Conservation (phyloP, 1,139 yeast species). For the Sugiyamaella japonica region DNA sequence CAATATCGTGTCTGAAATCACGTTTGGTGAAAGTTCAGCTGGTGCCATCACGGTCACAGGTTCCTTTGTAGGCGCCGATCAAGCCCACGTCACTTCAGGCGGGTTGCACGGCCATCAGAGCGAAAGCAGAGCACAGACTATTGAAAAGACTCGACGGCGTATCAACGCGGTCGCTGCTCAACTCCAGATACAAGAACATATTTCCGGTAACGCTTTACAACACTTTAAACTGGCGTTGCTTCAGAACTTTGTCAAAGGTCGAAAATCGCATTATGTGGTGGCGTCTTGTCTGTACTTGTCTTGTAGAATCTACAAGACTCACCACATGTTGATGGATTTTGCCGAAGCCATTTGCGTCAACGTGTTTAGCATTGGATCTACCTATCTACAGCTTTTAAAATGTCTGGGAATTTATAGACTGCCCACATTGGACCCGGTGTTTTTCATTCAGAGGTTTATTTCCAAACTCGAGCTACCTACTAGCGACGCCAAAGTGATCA, state of each 20-base stretch:
- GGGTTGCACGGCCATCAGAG: slow-evolving; percentile 53
- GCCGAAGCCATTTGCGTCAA: slow-evolving; percentile 86
- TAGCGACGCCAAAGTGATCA: slow-evolving; percentile 61
- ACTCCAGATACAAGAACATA: slow-evolving; percentile 75
- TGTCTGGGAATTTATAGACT: slow-evolving; percentile 69
- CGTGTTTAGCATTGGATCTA: slow-evolving; percentile 93
- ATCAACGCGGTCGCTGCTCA: slow-evolving; percentile 79
- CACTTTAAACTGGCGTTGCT: slow-evolving; percentile 87
- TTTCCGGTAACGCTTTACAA: slow-evolving; percentile 81
- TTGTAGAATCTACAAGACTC: slow-evolving; percentile 86
- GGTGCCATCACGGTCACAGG: slow-evolving; percentile 98
- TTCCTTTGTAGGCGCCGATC: slow-evolving; percentile 86
- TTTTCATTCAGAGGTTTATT: slow-evolving; percentile 91
- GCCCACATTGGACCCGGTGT: slow-evolving; percentile 91
- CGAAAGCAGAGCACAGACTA: slow-evolving; percentile 85
- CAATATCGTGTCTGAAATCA: slow-evolving; percentile 92
- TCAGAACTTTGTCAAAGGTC: slow-evolving; percentile 89
- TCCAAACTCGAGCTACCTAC: slow-evolving; percentile 69
- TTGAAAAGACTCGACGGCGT: slow-evolving; percentile 75
- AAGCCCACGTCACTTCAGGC: slow-evolving; percentile 65
- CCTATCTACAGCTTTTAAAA: slow-evolving; percentile 87
- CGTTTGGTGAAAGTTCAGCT: slow-evolving; percentile 84
- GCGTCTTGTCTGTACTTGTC: slow-evolving; percentile 95
- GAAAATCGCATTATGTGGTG: slow-evolving; percentile 89
- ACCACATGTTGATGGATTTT: slow-evolving; percentile 94